Base-by-base conservation (phyloP, 2,329 filamentous ascomycete species). In the Cercospora sp. region DNA sequence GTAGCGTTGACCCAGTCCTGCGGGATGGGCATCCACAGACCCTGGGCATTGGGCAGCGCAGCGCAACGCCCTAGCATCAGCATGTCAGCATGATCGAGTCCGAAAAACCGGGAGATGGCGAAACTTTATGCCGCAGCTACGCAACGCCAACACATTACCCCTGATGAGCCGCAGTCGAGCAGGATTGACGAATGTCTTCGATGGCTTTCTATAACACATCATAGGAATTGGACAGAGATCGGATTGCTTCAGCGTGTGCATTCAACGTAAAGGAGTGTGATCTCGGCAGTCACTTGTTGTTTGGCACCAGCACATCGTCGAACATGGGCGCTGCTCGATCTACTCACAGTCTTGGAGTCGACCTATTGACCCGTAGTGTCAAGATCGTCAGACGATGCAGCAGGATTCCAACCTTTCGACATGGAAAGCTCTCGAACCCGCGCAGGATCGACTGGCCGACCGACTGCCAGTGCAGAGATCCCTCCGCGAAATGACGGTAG, bases 391-490 rank as follows among this genome's bases (percentile, higher is more conserved):
- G 13, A 16, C 5, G 33, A 39, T 1, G 5, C 13, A n/a, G 13
- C 13, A 39, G 13, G 33, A 16, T 7, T 4, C 1, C 6, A n/a
- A 5, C 5, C 2, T 36, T n/a, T 39, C 33, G 3, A 7, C 33
- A 39, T 7, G 12, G 5, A 36, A 7, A 16, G 13, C 5, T 39
- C 13, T 16, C 5, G 13, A n/a, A n/a, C 0, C 3, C 33, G 2
- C 5, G 33, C 5, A n/a, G 33, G 5, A 39, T 39, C 33, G 13
- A 39, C 13, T n/a, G 33, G 5, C 13, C 2, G 13, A 7, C 13
- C 13, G 5, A 39, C 13, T 1, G 0, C 13, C 0, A n/a, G 16
- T 39, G 13, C 13, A 7, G 13, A 39, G 3, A 3, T 0, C 33
- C 33, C 13, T 39, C 13, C 5, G 33, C 13, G 33, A n/a, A n/a